Evolutionary conservation across 2,329 filamentous ascomycete species (phyloP), one percentile per base, ranked within the genome.

Genomic region (Arthrobotrys musiformis): DNA sequence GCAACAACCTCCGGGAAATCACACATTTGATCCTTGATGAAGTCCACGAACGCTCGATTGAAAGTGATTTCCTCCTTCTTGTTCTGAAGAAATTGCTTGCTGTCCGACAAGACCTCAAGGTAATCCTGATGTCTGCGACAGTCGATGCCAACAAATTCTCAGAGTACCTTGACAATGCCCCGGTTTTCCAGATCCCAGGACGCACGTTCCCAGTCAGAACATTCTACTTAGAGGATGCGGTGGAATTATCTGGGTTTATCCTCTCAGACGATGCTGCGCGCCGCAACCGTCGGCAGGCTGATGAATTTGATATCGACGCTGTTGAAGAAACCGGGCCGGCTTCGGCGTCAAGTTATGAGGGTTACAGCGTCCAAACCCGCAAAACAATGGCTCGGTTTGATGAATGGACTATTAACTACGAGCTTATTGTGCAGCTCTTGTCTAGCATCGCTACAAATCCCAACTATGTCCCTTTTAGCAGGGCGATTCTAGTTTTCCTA

Each of bases 1-100:
- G 93, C 0, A 92, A 93, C 79, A 92, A 96, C 69, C 88, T 99
- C 48, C 88, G 90, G 70, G 94, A 97, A 79, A 90, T 99, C 63
- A 97, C 94, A 0, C 95, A 98, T 84, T 85, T 99, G 75, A 90
- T 99, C 52, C 90, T 99, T n/a, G 95, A 99, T 82, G 95, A 99
- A 84, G 94, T 98, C 1, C 95, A 99, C 82, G 95, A 99, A 83
- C 90, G 94, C 78, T 92, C 93, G 11, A 98, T 99, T 80, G 95
- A 99, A 82, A 97, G 94, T 70, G 95, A 99, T 83, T 97, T 99
- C 82, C 86, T 99, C 35, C 87, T 99, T 15, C 95, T 99, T 80
- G 92, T 98, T 0, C 87, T 99, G 61, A 93, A 93, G 82, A 92
- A 94, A 78, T 86, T 99, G 2, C 88, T 97, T 85, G 83, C 88